A percentile compares a stretch with the other conserved stretches of the same genome.
phyloP scores from a whole-genome alignment of 768 basidiomycete genomes.

The Trametes villosa region DNA sequence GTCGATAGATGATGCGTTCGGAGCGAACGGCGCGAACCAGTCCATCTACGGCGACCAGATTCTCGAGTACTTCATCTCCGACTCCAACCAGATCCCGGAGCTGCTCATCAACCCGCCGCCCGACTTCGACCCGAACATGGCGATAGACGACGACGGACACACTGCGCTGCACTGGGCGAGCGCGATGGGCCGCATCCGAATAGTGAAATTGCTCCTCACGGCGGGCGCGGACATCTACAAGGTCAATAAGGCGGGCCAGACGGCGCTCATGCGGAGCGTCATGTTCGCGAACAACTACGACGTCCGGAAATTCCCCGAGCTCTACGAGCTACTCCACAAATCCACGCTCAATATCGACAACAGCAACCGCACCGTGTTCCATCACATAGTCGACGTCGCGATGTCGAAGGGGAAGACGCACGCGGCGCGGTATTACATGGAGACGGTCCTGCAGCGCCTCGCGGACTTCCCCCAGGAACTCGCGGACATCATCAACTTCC shows the following conservation, averaged over 20 bases:
- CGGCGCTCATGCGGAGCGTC: conserved; percentile 96
- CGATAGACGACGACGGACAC: conserved; percentile 98
- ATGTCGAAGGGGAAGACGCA: conserved; percentile 98
- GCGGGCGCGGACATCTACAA: conserved; percentile 97
- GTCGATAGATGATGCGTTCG: conserved; percentile 48
- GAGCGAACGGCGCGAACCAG: conserved; percentile 49
- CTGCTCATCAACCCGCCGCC: conserved; percentile 85
- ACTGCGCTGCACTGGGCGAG: conserved; percentile 98
- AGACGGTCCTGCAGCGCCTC: conserved; percentile 85
- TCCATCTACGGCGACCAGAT: conserved; percentile 93
- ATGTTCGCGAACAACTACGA: conserved; percentile 99
- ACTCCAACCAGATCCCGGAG: conserved; percentile 88
- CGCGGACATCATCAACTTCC: conserved; percentile 98
- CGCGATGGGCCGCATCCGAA: conserved; percentile 96
- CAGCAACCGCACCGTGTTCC: conserved; percentile 95
- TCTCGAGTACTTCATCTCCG: conserved; percentile 98
- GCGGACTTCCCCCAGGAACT: conserved; percentile 94
- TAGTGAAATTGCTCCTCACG: conserved; percentile 91
- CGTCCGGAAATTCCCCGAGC: conserved; percentile 96
- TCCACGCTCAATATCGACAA: conserved; percentile 99
- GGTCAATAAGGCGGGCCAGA: conserved; percentile 96
- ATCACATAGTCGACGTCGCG: conserved; percentile 96
- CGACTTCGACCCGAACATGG: conserved; percentile 94
- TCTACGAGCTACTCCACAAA: conserved; percentile 96
- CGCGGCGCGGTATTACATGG: conserved; percentile 98